Percentiles rank a stretch among this genome's conserved stretches.
Conservation (phyloP, 2,329 filamentous ascomycete species). For the Hymenoscyphus linearis region DNA sequence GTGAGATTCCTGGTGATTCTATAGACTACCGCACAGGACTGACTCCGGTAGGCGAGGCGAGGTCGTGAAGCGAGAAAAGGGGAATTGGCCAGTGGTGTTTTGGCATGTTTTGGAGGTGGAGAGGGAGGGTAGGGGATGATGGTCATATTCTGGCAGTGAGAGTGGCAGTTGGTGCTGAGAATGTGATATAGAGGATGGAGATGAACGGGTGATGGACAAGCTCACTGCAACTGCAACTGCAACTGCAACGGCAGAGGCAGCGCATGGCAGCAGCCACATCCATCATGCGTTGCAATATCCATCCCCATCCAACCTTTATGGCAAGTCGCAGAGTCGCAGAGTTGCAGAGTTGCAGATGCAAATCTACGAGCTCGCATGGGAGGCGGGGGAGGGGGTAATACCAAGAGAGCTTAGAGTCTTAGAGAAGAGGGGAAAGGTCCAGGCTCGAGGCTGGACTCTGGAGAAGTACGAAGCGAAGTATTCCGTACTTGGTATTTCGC, state of each 20-base stretch:
- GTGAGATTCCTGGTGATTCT: not conserved
- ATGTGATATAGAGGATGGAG: no score
- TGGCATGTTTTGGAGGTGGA: no score
- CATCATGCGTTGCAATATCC: not conserved
- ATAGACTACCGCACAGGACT: constrained; percentile 8
- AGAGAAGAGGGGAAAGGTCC: not conserved
- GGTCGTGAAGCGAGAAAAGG: not conserved
- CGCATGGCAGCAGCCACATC: no score
- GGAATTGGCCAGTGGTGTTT: not conserved
- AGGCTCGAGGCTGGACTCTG: not conserved
- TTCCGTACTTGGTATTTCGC: no score
- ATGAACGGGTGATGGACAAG: not conserved
- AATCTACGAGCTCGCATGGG: not conserved
- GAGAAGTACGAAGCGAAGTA: not conserved
- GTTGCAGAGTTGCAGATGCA: no score
- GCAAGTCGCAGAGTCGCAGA: no score
- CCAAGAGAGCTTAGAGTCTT: no score
- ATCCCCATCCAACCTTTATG: not conserved
- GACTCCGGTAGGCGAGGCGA: not conserved
- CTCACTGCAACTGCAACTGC: no score
- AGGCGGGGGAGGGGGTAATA: not conserved
- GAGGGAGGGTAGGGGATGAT: not conserved
- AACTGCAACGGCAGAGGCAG: not conserved
- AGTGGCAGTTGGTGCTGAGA: not conserved
- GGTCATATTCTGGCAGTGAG: not conserved